phyloP scores from a whole-genome alignment of 495 filamentous ascomycete genomes.

The Neurospora africana region DNA sequence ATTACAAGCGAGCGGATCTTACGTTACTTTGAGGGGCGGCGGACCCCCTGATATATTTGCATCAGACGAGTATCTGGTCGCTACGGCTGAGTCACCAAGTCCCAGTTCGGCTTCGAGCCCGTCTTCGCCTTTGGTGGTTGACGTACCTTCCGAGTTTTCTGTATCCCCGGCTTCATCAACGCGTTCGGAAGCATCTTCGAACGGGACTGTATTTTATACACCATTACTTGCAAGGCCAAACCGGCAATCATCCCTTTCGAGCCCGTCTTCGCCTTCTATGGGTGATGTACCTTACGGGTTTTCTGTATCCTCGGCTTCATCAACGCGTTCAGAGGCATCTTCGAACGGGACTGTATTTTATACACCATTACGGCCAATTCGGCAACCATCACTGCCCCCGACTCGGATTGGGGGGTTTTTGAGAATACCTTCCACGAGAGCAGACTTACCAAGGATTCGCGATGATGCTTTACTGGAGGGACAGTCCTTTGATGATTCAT shows the following conservation, averaged over 20 bases:
- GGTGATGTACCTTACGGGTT: background rate
- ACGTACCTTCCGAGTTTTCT: background rate
- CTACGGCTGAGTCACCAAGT: background rate
- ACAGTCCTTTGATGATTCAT: background rate
- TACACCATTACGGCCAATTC: background rate
- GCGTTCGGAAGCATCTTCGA: background rate
- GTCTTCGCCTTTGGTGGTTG: background rate
- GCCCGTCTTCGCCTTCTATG: background rate
- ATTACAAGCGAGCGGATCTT: background rate
- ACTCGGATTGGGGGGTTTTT: background rate
- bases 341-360: background rate
- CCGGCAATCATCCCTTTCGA: no score
- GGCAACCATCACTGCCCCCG: background rate
- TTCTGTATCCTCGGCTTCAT: background rate
- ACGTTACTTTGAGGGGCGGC: background rate
- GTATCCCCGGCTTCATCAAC: background rate
- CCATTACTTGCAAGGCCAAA: background rate
- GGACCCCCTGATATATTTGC: background rate
- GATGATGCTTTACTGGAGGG: background rate
- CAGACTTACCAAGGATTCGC: background rate
- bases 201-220: background rate
- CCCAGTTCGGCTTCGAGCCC: background rate
- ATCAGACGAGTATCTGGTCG: background rate
- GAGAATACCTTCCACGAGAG: background rate
- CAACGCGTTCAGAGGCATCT: background rate